Evolutionary conservation across 805 yeast species (phyloP).

Genomic region (Ogataea pini): DNA sequence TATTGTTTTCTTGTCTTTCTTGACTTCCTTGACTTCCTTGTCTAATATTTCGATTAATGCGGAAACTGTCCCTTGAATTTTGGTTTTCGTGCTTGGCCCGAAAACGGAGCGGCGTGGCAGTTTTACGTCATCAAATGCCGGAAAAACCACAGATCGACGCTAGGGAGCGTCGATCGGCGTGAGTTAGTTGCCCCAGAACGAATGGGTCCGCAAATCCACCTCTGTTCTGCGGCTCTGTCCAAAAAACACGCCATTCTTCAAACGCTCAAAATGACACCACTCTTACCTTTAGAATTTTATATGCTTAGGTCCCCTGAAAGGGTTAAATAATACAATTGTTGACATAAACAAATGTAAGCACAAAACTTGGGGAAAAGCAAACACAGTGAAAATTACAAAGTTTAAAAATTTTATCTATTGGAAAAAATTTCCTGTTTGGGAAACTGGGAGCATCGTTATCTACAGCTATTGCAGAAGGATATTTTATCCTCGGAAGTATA

Average conservation of each 20-base stretch:
- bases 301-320: background rate
- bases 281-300: too few species aligned
- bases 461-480: background rate
- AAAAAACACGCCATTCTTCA: background rate
- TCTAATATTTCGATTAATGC: slow-evolving; percentile 1
- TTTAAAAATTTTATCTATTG: slow-evolving; percentile 18
- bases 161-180: background rate
- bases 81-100: slow-evolving; percentile 3
- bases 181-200: too few species aligned
- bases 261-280: background rate
- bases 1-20: background rate
- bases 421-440: slow-evolving; percentile 27
- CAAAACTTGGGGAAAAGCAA: background rate
- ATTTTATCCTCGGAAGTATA: background rate
- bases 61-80: background rate
- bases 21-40: background rate
- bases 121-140: slow-evolving; percentile 3
- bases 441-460: slow-evolving; percentile 21
- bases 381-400: background rate
- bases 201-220: too few species aligned
- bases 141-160: too few species aligned
- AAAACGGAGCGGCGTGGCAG: slow-evolving; percentile 3
- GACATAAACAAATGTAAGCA: background rate
- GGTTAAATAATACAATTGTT: slow-evolving; percentile 3
- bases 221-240: too few species aligned